These are phyloP conservation scores for Ceratobasidium sp. DNA, from an alignment of 1,284 basidiomycete species.

Conservation along the genomic window DNA sequence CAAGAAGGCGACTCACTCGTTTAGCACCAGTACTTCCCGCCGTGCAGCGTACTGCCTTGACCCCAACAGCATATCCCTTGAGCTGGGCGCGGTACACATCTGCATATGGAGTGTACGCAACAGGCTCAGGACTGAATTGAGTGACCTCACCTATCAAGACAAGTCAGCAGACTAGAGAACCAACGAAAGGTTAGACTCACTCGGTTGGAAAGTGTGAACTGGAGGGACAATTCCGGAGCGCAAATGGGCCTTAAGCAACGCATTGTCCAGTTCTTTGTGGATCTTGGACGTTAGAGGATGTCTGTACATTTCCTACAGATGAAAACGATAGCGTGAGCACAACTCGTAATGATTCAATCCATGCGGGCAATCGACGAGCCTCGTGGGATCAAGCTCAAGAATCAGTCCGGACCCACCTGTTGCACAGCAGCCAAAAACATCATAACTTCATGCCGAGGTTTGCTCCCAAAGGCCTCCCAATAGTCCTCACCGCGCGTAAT, in stretches of 20 bases:
- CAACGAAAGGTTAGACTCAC: not conserved
- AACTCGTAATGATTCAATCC: not conserved
- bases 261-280: slow-evolving; percentile 39
- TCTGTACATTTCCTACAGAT: slow-evolving; percentile 38
- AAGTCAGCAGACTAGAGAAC: not conserved
- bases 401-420: slow-evolving; percentile 7
- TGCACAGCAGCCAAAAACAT: slow-evolving; percentile 29
- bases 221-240: slow-evolving; percentile 37
- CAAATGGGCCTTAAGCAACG: slow-evolving; percentile 36
- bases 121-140: slow-evolving; percentile 34
- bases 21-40: slow-evolving; percentile 39
- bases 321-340: slow-evolving; percentile 4
- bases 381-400: not conserved
- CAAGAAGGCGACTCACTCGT: slow-evolving; percentile 20
- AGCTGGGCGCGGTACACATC: slow-evolving; percentile 36
- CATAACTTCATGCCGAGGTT: slow-evolving; percentile 38
- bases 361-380: not conserved
- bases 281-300: slow-evolving; percentile 39
- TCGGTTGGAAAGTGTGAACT: slow-evolving; percentile 35
- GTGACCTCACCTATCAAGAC: slow-evolving; percentile 28
- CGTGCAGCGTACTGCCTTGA: slow-evolving; percentile 39
- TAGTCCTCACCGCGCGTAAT: slow-evolving; percentile 32
- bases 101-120: slow-evolving; percentile 36
- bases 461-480: slow-evolving; percentile 36
- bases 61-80: slow-evolving; percentile 36